Conservation (phyloP, 306 rosid species). For the Pyrus communis region DNA sequence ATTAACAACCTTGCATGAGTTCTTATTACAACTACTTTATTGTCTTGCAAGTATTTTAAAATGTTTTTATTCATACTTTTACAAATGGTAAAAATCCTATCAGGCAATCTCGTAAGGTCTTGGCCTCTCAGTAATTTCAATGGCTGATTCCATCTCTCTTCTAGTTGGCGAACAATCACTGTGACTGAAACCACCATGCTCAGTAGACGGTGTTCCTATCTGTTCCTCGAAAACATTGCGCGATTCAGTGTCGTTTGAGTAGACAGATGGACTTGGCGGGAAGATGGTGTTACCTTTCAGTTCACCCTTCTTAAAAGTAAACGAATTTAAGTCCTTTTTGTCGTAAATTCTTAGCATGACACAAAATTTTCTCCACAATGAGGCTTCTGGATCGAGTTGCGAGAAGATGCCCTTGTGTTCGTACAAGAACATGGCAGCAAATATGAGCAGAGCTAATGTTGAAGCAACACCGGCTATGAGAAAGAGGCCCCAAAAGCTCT, state of each 20-base stretch:
- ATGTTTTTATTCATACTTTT: too few relatives aligned
- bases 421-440: conserved; percentile 4
- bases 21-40: too few relatives aligned
- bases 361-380: conserved; percentile 23
- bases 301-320: conserved; percentile 34
- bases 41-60: too few relatives aligned
- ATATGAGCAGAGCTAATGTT: neutral
- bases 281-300: neutral
- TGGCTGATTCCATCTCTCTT: neutral
- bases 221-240: neutral
- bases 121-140: neutral
- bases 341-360: conserved; percentile 18
- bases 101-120: neutral
- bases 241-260: neutral
- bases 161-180: neutral
- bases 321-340: conserved; percentile 24
- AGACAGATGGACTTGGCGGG: conserved; percentile 1
- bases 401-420: neutral
- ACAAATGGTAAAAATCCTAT: too few relatives aligned
- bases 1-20: too few relatives aligned
- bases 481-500: conserved; percentile 39
- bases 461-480: conserved; percentile 15
- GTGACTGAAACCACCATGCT: conserved; percentile 3
- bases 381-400: neutral
- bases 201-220: neutral